A percentile compares a stretch with the other conserved stretches of the same genome.
Conservation (phyloP, 805 yeast genomes). For the Candida sakaeoensis region DNA sequence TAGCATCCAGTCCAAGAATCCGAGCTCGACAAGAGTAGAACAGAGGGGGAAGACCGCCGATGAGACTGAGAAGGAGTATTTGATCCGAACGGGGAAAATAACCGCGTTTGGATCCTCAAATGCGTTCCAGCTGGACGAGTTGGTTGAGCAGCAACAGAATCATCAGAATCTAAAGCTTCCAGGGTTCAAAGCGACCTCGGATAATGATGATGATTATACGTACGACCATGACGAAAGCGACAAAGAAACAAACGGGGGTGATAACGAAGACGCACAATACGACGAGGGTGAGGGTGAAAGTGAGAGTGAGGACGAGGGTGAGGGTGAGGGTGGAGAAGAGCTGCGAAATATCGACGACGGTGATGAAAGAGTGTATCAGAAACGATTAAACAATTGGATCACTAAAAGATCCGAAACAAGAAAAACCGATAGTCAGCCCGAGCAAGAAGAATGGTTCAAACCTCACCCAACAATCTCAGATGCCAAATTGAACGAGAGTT, state of each 20-base stretch:
- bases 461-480: conserved; percentile 79
- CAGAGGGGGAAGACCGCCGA: conserved; percentile 50
- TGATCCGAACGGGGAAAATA: conserved; percentile 85
- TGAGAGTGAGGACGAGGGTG: too few species aligned
- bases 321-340: conserved; percentile 10
- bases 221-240: conserved; percentile 5
- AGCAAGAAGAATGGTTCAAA: conserved; percentile 57
- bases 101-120: conserved; percentile 84
- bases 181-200: conserved; percentile 34
- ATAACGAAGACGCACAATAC: too few species aligned
- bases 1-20: conserved; percentile 24
- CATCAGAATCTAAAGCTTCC: conserved; percentile 50
- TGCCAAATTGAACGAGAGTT: conserved; percentile 66
- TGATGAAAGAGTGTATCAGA: conserved; percentile 59
- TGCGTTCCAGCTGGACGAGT: conserved; percentile 46
- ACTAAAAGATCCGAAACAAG: conserved; percentile 46
- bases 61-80: conserved; percentile 76
- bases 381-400: conserved; percentile 60
- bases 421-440: conserved; percentile 11
- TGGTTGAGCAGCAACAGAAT: conserved; percentile 20
- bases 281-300: too few species aligned
- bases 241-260: too few species aligned
- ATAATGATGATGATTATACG: conserved; percentile 14
- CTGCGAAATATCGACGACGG: conserved; percentile 71
- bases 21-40: too few species aligned